Conservation (phyloP, 176 grass and related monocot genomes). For the Hordeum vulgare region DNA sequence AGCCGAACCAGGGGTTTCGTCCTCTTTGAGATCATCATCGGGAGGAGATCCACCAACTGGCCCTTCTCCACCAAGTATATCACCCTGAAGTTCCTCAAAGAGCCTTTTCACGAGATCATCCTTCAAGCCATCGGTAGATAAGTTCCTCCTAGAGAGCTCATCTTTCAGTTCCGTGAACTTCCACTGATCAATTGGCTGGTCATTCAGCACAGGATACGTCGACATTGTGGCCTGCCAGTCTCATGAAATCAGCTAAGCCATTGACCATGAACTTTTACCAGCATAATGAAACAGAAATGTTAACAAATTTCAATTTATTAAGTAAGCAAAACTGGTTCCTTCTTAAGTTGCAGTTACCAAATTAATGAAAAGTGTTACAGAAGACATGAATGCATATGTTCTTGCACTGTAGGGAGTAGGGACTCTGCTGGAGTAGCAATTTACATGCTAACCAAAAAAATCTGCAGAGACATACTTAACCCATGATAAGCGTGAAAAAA, state of each 20-base stretch:
- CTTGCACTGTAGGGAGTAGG: not conserved
- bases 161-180: constrained; percentile 72
- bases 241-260: not conserved
- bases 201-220: constrained; percentile 47
- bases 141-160: constrained; percentile 57
- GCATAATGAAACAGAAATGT: not conserved
- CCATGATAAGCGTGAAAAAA: no score
- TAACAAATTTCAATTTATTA: not conserved
- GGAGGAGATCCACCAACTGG: not conserved
- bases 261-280: not conserved
- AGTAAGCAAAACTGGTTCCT: not conserved
- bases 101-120: constrained; percentile 72
- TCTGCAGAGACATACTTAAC: not conserved
- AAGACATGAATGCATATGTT: not conserved
- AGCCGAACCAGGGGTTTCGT: not conserved
- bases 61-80: constrained; percentile 21
- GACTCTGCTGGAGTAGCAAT: not conserved
- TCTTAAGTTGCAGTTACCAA: not conserved
- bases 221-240: constrained; percentile 20
- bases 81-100: constrained; percentile 43
- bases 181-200: constrained; percentile 81
- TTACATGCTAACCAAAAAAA: not conserved
- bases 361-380: not conserved
- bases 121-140: constrained; percentile 61
- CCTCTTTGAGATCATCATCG: not conserved